Evolutionary conservation across 768 basidiomycete species (phyloP), one percentile per base, ranked within the genome.

Genomic region (Boletus rubropictus): DNA sequence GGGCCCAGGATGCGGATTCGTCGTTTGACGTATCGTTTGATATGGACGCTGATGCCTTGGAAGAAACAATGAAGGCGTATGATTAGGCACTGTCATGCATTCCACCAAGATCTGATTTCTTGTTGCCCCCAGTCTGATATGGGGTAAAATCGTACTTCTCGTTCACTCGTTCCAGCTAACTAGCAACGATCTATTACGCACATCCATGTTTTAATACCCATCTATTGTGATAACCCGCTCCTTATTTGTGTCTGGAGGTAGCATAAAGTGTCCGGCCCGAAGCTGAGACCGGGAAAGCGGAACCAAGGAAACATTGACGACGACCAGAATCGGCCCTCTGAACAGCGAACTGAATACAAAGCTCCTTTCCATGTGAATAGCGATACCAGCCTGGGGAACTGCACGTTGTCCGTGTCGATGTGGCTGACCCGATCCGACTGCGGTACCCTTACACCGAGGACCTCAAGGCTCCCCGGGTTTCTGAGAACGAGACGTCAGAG

Each of bases 21-120:
- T 65, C 64, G 0, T 65, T 65, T 31, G 64, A 67, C 29, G 31
- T 65, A 14, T 65, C 64, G 10, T 67, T 65, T 43, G 63, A 55
- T 22, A 10, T 65, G 51, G 64, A 65, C 31, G 45, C 42, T 2
- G 64, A 65, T 22, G 54, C 51, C 1, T 44, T 67, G n/a, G 64
- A 65, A 47, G 64, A 63, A 42, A 52, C 59, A 5, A 65, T 65
- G 65, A 61, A 54, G 34, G 54, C 59, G 4, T 65, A 67, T 36
- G 63, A 67, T 44, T 64, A 39, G 53, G 14, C 11, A 9, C 32
- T 12, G 6, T 22, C 20, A 1, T 20, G 12, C 39, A 3, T n/a
- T 29, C 9, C 20, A 7, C 11, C 42, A 24, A 4, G 11, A 42
- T 33, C 10, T 24, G 31, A 20, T 34, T 15, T 33, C n/a, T 27